phyloP scores from a whole-genome alignment of 495 filamentous ascomycete genomes.

The Aspergillus bridgeri region DNA sequence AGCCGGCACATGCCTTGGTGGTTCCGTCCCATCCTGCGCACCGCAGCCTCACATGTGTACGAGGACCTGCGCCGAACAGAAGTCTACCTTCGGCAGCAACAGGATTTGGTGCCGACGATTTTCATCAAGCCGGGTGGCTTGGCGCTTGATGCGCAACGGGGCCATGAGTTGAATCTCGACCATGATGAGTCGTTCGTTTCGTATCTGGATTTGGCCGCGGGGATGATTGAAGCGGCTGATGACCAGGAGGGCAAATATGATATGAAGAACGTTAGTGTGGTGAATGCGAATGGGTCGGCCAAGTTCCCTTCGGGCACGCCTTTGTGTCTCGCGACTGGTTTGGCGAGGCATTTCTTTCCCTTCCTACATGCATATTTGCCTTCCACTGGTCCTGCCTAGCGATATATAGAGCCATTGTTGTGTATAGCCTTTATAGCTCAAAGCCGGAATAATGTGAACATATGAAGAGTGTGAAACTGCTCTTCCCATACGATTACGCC shows the following conservation, averaged over 20 bases:
- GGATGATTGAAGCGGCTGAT: slow-evolving; percentile 47
- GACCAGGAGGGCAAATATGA: slow-evolving; percentile 32
- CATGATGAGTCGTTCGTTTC: slow-evolving; percentile 30
- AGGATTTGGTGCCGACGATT: slow-evolving; percentile 34
- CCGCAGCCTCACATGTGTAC: slow-evolving; percentile 5
- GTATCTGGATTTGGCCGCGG: slow-evolving; percentile 46
- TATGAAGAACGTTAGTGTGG: slow-evolving; percentile 34
- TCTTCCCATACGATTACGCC: too few species aligned
- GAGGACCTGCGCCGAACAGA: slow-evolving; percentile 28
- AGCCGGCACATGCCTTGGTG: slow-evolving; percentile 12
- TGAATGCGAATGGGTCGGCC: slow-evolving; percentile 16
- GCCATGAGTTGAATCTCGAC: slow-evolving; percentile 35
- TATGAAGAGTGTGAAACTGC: too few species aligned
- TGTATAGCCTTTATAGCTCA: too few species aligned
- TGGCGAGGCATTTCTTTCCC: slow-evolving; percentile 35
- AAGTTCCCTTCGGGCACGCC: slow-evolving; percentile 21
- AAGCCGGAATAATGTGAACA: too few species aligned
- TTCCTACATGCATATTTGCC: slow-evolving; percentile 31
- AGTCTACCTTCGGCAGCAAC: slow-evolving; percentile 29
- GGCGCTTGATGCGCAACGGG: slow-evolving; percentile 30
- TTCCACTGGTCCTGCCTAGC: slow-evolving; percentile 6
- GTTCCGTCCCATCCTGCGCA: slow-evolving; percentile 2
- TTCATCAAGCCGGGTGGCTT: slow-evolving; percentile 45
- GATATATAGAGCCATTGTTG: too few species aligned
- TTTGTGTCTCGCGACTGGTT: slow-evolving; percentile 16